phyloP scores from a whole-genome alignment of 2,329 filamentous ascomycete species.

The Claviceps citrina region DNA sequence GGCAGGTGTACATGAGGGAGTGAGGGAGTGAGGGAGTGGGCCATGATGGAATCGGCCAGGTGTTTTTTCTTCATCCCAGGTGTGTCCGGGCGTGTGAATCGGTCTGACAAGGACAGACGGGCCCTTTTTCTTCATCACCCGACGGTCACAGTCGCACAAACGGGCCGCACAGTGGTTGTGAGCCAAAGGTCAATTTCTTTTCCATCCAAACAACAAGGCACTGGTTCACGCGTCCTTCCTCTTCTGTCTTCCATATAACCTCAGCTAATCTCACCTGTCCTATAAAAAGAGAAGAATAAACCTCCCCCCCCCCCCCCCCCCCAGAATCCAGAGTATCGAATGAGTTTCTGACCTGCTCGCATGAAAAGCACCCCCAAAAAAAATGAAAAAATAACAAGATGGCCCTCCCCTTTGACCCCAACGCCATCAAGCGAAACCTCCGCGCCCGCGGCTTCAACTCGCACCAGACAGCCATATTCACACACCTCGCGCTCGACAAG shows the following conservation, averaged over 20 bases:
- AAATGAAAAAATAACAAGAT: not conserved
- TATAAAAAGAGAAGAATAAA: too few relatives aligned
- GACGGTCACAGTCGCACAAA: not conserved
- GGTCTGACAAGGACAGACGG: not conserved
- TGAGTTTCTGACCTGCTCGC: too few relatives aligned
- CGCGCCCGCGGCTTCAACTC: slow-evolving; percentile 9
- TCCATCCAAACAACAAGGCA: too few relatives aligned
- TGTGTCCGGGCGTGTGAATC: not conserved
- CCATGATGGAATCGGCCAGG: not conserved
- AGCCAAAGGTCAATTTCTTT: slow-evolving; percentile 1
- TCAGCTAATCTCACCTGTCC: too few relatives aligned
- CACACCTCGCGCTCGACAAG: slow-evolving; percentile 10
- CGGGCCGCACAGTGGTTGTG: not conserved
- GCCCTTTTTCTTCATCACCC: too few relatives aligned
- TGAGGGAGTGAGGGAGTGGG: not conserved
- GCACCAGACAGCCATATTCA: slow-evolving; percentile 10
- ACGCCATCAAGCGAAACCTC: slow-evolving; percentile 9
- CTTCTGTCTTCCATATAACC: too few relatives aligned
- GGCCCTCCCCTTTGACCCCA: slow-evolving; percentile 10
- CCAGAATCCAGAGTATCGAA: too few relatives aligned
- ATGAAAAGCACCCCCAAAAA: too few relatives aligned
- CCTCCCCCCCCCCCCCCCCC: too few relatives aligned
- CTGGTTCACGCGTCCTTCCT: too few relatives aligned
- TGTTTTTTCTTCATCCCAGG: too few relatives aligned
- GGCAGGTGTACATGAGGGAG: not conserved